Percentiles rank a stretch among this genome's conserved stretches.
These are phyloP conservation scores for Trypanosoma mega DNA, from an alignment of 208 protist species.

Conservation along the genomic window DNA sequence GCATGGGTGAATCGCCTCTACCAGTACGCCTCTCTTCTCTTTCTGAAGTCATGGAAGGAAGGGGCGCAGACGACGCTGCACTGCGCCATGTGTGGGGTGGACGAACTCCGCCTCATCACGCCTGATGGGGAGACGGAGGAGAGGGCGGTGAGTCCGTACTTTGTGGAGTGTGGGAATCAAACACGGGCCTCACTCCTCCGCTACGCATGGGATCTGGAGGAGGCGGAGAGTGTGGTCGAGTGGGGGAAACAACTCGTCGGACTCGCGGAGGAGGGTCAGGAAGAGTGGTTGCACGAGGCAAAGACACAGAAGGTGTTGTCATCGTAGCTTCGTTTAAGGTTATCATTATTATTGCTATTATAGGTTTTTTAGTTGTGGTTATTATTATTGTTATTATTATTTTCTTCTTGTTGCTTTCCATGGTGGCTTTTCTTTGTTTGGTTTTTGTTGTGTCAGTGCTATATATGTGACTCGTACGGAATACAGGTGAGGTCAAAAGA, in stretches of 20 bases:
- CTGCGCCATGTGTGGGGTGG: constrained; percentile 76
- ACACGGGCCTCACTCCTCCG: constrained; percentile 52
- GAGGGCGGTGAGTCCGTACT: constrained; percentile 69
- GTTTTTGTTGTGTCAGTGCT: too few relatives aligned
- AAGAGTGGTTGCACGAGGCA: neutral
- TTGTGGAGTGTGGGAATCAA: constrained; percentile 81
- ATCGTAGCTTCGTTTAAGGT: neutral
- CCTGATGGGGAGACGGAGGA: constrained; percentile 12
- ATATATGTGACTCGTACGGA: too few relatives aligned
- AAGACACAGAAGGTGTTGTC: too few relatives aligned
- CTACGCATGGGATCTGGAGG: constrained; percentile 80
- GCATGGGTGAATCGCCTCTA: constrained; percentile 30
- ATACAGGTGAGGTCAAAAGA: too few relatives aligned
- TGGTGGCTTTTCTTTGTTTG: too few relatives aligned
- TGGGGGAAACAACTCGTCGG: constrained; percentile 71
- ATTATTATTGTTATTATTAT: too few relatives aligned
- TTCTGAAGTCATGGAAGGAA: constrained; percentile 67
- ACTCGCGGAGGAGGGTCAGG: constrained; percentile 16
- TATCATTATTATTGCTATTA: too few relatives aligned
- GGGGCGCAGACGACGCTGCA: constrained; percentile 87
- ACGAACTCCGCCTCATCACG: constrained; percentile 66
- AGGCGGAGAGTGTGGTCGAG: constrained; percentile 55
- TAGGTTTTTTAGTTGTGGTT: too few relatives aligned
- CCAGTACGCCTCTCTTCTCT: constrained; percentile 39
- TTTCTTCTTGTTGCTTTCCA: too few relatives aligned